These are phyloP conservation scores for Lignosus rhinocerotis DNA, from an alignment of 1,284 basidiomycete species.

Conservation along the genomic window DNA sequence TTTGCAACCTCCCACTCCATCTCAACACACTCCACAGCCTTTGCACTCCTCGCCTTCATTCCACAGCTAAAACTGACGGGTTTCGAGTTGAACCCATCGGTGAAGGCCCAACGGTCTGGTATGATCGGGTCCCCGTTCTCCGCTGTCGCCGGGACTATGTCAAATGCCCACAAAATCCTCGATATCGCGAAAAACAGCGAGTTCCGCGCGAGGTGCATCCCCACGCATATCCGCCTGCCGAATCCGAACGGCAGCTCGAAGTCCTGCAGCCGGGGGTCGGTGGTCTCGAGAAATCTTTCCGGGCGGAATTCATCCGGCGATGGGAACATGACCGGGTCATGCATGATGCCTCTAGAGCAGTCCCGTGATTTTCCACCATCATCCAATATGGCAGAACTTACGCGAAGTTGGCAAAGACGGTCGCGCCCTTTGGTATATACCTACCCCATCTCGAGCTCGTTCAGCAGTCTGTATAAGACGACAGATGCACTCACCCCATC, in stretches of 20 bases:
- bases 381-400: constrained; percentile 23
- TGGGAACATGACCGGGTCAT: constrained; percentile 25
- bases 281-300: constrained; percentile 28
- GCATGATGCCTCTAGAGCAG: constrained; percentile 25
- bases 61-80: constrained; percentile 44
- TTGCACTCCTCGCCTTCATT: constrained; percentile 33
- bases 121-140: constrained; percentile 18
- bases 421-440: constrained; percentile 47
- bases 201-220: constrained; percentile 46
- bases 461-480: neutral
- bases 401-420: constrained; percentile 44
- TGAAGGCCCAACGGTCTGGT: constrained; percentile 40
- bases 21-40: constrained; percentile 28
- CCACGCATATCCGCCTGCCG: constrained; percentile 47
- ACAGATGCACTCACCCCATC: constrained; percentile 2
- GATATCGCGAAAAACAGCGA: constrained; percentile 45
- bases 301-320: constrained; percentile 25
- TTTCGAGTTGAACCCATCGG: constrained; percentile 48
- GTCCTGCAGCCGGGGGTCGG: constrained; percentile 37
- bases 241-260: constrained; percentile 51
- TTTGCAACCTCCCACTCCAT: constrained; percentile 31
- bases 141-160: constrained; percentile 36
- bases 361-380: neutral
- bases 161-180: constrained; percentile 44
- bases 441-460: constrained; percentile 21